Conservation (phyloP, 345 rosid species). For the Raphanus raphanistrum region DNA sequence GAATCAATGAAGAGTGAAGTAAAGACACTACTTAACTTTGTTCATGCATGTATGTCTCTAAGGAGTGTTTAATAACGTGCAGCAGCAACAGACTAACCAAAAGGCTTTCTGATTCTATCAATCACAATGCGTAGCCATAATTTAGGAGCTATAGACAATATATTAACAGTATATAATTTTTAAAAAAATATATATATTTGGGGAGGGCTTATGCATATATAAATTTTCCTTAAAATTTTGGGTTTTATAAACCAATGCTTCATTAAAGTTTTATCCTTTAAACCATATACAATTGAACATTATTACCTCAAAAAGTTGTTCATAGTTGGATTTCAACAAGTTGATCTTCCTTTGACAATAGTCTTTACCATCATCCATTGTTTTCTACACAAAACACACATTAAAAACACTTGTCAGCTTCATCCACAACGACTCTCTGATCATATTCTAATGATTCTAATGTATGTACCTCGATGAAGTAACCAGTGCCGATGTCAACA, state of each 20-base stretch:
- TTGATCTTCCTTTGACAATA: constrained; percentile 94
- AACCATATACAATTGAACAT: no score
- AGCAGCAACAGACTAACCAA: background rate
- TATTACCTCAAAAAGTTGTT: constrained; percentile 93
- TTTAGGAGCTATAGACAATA: no score
- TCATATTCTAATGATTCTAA: background rate
- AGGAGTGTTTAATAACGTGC: background rate
- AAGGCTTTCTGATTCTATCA: background rate
- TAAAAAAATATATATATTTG: no score
- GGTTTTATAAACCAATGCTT: no score
- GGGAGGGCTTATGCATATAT: no score
- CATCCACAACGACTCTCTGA: background rate
- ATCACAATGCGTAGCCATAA: no score
- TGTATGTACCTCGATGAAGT: constrained; percentile 81
- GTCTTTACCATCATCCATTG: constrained; percentile 85
- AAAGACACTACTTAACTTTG: background rate
- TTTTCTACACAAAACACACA: constrained; percentile 56
- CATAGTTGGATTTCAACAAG: constrained; percentile 88
- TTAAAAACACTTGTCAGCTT: background rate
- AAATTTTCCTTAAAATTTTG: no score
- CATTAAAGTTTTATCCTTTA: background rate
- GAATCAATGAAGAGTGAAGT: background rate
- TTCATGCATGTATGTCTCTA: background rate
- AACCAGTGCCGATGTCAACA: constrained; percentile 96
- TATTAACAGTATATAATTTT: no score